Evolutionary conservation across 768 basidiomycete genomes (phyloP).

Genomic region (Tricholomella constricta): DNA sequence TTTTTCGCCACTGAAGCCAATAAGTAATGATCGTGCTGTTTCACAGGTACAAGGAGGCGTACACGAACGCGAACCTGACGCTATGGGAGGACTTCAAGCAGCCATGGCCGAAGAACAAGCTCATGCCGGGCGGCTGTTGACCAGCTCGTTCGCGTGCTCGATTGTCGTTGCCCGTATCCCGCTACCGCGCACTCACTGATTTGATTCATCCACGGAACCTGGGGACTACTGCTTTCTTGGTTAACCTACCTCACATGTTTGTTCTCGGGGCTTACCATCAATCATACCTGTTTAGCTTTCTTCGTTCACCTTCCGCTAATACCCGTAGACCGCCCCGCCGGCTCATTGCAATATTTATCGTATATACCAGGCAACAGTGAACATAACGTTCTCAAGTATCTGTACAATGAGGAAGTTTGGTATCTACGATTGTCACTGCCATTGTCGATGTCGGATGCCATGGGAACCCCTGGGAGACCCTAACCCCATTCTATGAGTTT

Average conservation of each 20-base stretch:
- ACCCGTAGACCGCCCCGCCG: neutral
- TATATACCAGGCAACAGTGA: neutral
- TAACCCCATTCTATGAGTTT: conserved; percentile 14
- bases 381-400: no score
- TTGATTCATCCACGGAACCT: neutral
- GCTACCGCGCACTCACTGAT: neutral
- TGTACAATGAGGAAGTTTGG: no score
- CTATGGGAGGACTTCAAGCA: conserved; percentile 40
- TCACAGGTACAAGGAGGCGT: conserved; percentile 38
- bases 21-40: neutral
- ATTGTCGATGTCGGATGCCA: conserved; percentile 3
- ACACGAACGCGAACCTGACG: conserved; percentile 45
- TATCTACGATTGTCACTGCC: no score
- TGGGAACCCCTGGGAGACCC: conserved; percentile 6
- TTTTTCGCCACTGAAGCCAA: neutral
- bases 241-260: neutral
- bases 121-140: conserved; percentile 21
- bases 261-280: neutral
- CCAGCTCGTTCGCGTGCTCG: neutral
- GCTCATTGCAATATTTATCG: conserved; percentile 1
- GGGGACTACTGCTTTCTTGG: neutral
- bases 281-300: neutral
- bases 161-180: neutral
- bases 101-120: conserved; percentile 41
- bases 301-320: neutral